Evolutionary conservation across 31 red algal species (phyloP), one percentile per base, ranked within the genome.

Genomic region (Odonthalia washingtoniensis): DNA sequence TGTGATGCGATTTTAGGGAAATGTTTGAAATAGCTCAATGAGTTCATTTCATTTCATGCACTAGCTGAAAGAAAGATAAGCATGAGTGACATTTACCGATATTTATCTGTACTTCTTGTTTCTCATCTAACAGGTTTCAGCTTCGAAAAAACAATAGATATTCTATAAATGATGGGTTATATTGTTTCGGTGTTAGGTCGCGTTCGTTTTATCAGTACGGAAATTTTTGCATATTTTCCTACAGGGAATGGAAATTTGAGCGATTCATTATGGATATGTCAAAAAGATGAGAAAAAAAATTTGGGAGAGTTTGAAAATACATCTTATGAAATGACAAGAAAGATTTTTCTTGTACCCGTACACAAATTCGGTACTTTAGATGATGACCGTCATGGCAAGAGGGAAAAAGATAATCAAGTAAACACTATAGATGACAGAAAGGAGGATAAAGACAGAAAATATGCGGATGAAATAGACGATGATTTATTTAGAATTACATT

Each of bases 401-500:
- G 75, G n/a, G 2, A 3, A 31, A 46, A 5, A 5, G 75, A 79
- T 2, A 79, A 79, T 57, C 75, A 57, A 5, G 45, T 57, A 2
- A 79, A 57, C 3, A 79, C 27, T 2, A 3, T 79, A 36, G 2
- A 1, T 5, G 46, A 2, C 2, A 27, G 75, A 30, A 79, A 79
- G 45, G 75, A 3, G 9, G 75, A 79, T 34, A 57, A 79, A 21
- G 45, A 79, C 3, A 34, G 75, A 3, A 3, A 36, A 3, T 79
- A 4, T 61, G 75, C 42, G 4, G 75, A 79, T 61, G 75, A 4
- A 4, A 9, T 79, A 2, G 44, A 2, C 31, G 75, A 79, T 79
- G 30, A 3, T 1, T 31, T 62, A 1, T 60, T 61, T 5, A 3
- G 75, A 3, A 9, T 79, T 40, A 44, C 21, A 36, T 3, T 74